Evolutionary conservation across 352 stramenopile species (phyloP), one percentile per base, ranked within the genome.

Genomic region (Globisporangium heterothallicum): DNA sequence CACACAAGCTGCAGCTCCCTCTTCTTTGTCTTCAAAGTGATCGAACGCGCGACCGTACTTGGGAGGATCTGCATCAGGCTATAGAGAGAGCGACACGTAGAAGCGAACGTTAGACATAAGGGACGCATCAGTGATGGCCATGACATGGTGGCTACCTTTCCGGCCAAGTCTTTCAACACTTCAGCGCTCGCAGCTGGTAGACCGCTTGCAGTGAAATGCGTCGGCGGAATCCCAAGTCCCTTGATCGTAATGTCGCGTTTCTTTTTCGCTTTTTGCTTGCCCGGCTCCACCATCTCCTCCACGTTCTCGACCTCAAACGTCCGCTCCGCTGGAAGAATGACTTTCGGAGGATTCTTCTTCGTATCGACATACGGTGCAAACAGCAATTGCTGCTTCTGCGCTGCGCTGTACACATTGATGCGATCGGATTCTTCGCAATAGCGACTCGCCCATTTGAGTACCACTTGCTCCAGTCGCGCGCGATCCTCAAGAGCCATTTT

Each of bases 311-410:
- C 80, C 22, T 93, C 78, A 65, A 94, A 94, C 13, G 56, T 60
- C 38, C 74, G 70, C 59, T 94, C 74, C 24, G 67, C 54, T 24
- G 76, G 88, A 49, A 81, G 72, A 49, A 86, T 82, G 56, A 68
- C 84, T 45, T 61, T 84, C 7, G 65, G 68, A 16, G 63, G 63
- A 24, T 82, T 88, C 59, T 82, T 89, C 30, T 86, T 87, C 4
- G 72, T 53, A 44, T 94, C 77, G 3, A 64, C 66, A 34, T 92
- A 92, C 19, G 84, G 84, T 14, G 94, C 97, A 59, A 99, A 99
- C n/a, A 99, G 74, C 55, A 99, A 72, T 6, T 97, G 96, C 62
- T 94, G 79, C 40, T 99, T 92, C 66, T 99, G 97, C 7, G 82
- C 64, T 2, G 91, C 83, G 41, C 84, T 97, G 51, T 89, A 95